Evolutionary conservation across 2,329 filamentous ascomycete genomes (phyloP).

Genomic region (Immersiporthe knoxdaviesiana): DNA sequence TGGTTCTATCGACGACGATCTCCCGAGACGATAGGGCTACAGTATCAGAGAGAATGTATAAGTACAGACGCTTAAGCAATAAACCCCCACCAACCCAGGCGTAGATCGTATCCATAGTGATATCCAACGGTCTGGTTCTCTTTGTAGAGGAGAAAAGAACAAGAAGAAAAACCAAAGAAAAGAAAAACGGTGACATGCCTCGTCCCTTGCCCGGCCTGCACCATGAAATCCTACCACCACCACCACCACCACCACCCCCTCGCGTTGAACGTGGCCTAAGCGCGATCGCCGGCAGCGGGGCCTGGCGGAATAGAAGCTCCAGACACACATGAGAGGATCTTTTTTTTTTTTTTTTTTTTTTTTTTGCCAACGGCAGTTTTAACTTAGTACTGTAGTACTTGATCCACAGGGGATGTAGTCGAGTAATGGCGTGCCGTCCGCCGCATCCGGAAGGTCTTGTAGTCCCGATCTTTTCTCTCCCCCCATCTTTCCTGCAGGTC

Average conservation of each 20-base stretch:
- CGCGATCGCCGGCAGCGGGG: constrained; percentile 18
- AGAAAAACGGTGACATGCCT: no score
- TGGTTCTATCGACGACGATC: neutral
- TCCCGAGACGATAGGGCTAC: neutral
- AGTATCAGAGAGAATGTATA: neutral
- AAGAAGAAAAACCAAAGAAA: no score
- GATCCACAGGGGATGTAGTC: neutral
- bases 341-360: no score
- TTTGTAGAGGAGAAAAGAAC: no score
- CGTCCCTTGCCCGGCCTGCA: neutral
- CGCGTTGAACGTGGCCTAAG: constrained; percentile 17
- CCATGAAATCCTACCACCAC: no score
- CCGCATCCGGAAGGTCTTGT: constrained; percentile 13
- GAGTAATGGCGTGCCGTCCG: neutral
- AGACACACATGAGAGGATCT: neutral
- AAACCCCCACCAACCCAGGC: neutral
- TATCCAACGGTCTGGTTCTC: neutral
- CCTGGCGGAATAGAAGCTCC: neutral
- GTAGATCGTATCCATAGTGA: neutral
- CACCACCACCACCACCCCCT: neutral
- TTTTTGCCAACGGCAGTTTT: neutral
- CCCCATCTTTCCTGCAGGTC: neutral
- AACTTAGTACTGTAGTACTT: neutral
- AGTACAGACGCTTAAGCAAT: no score
- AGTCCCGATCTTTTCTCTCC: neutral